phyloP scores from a whole-genome alignment of 805 yeast genomes.

The Metschnikowia noctiluminum region DNA sequence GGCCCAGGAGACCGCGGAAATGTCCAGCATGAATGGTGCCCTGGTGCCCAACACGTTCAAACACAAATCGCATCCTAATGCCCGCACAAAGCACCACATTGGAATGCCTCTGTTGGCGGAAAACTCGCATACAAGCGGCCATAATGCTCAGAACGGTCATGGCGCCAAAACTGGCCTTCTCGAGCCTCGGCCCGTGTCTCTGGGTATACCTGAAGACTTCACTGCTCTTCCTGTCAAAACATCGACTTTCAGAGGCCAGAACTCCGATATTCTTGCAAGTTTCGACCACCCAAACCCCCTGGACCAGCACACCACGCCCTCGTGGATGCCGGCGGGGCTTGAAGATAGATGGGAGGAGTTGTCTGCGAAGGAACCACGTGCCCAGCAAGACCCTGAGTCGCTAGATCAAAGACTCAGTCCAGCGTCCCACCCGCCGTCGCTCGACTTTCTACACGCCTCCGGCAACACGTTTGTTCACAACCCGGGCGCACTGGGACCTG shows the following conservation, averaged over 20 bases:
- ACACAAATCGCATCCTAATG: conserved; percentile 44
- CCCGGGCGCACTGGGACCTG: conserved; percentile 11
- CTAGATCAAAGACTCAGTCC: background rate
- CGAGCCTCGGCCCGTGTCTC: no score
- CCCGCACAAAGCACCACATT: conserved; percentile 35
- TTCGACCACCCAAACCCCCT: background rate
- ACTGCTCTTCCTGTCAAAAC: conserved; percentile 19
- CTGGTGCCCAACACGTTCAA: conserved; percentile 45
- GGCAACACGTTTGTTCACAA: conserved; percentile 35
- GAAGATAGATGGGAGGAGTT: conserved; percentile 33
- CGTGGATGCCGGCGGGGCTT: conserved; percentile 43
- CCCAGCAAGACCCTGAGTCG: background rate
- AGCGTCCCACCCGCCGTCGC: conserved; percentile 1
- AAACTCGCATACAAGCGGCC: conserved; percentile 1
- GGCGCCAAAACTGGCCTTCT: no score
- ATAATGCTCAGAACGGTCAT: conserved; percentile 5
- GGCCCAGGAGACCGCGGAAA: conserved; percentile 19
- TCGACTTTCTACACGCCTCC: conserved; percentile 19
- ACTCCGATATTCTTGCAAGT: background rate
- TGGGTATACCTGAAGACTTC: background rate
- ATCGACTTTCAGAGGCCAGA: conserved; percentile 20
- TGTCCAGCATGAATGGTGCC: conserved; percentile 13
- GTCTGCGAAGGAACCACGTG: background rate
- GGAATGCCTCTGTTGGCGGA: conserved; percentile 17
- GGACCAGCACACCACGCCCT: conserved; percentile 26